Evolutionary conservation across 345 rosid genomes (phyloP).

Genomic region (Erucastrum elatum): DNA sequence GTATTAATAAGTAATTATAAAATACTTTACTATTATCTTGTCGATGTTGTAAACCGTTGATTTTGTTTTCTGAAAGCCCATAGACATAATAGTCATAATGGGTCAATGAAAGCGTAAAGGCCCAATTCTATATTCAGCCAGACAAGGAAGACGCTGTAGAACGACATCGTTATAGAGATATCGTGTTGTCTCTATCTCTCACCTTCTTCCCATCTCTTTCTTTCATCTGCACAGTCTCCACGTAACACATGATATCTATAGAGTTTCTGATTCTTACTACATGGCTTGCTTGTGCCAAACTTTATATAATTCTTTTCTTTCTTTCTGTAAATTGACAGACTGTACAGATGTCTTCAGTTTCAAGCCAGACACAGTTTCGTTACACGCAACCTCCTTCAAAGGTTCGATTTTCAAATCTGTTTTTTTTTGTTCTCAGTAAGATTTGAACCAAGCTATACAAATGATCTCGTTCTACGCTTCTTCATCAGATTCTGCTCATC

Average conservation of each 20-base stretch:
- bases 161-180: not conserved
- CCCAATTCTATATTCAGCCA: conserved; percentile 7
- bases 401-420: conserved; percentile 40
- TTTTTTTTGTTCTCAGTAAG: conserved; percentile 55
- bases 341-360: conserved; percentile 75
- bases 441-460: conserved; percentile 94
- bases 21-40: too few species aligned
- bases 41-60: too few species aligned
- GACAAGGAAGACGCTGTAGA: not conserved
- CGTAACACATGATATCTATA: conserved; percentile 22
- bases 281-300: not conserved
- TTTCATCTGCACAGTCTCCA: conserved; percentile 10
- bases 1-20: too few species aligned
- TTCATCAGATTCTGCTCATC: conserved; percentile 93
- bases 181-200: not conserved
- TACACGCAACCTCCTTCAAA: conserved; percentile 98
- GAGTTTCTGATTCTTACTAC: not conserved
- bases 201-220: not conserved
- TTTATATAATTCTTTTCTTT: not conserved
- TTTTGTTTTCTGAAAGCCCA: not conserved
- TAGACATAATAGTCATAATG: not conserved
- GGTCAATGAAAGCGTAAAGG: not conserved
- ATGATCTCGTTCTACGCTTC: conserved; percentile 98
- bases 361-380: conserved; percentile 97
- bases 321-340: not conserved